phyloP scores from a whole-genome alignment of 345 rosid genomes.

The Sapria himalayana region DNA sequence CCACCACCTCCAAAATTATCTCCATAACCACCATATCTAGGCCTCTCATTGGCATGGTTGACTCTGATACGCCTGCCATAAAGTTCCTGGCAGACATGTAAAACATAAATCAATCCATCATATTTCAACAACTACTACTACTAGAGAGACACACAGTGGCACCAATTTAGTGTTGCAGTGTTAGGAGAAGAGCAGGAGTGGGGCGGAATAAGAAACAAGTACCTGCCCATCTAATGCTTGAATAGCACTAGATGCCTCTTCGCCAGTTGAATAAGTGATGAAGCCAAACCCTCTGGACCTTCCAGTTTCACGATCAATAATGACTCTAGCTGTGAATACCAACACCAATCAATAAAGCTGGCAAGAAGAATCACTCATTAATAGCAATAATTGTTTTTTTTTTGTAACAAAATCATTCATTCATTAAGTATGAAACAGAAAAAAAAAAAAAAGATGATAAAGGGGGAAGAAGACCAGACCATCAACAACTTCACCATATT shows the following conservation, averaged over 20 bases:
- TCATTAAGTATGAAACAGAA: not conserved
- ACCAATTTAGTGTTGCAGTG: not conserved
- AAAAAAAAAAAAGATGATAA: conserved; percentile 1
- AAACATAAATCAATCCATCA: not conserved
- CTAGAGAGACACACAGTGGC: not conserved
- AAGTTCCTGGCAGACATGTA: conserved; percentile 28
- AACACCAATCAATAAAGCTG: too few species aligned
- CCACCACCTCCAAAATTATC: conserved; percentile 8
- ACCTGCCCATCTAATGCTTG: conserved; percentile 98
- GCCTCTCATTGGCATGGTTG: conserved; percentile 55
- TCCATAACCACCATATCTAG: conserved; percentile 11
- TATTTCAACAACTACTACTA: not conserved
- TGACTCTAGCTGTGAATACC: conserved; percentile 44
- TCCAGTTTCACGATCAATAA: conserved; percentile 77
- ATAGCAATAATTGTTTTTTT: too few species aligned
- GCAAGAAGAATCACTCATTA: too few species aligned
- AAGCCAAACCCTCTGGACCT: conserved; percentile 92
- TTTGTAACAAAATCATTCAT: too few species aligned
- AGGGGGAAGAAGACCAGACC: conserved; percentile 21
- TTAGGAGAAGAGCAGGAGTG: not conserved
- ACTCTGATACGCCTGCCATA: conserved; percentile 64
- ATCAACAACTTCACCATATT: conserved; percentile 66
- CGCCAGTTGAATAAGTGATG: conserved; percentile 37
- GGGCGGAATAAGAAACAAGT: conserved; percentile 5
- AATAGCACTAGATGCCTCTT: conserved; percentile 73